Base-by-base conservation (phyloP, 345 rosid genomes). In the Rubroshorea leprosula region DNA sequence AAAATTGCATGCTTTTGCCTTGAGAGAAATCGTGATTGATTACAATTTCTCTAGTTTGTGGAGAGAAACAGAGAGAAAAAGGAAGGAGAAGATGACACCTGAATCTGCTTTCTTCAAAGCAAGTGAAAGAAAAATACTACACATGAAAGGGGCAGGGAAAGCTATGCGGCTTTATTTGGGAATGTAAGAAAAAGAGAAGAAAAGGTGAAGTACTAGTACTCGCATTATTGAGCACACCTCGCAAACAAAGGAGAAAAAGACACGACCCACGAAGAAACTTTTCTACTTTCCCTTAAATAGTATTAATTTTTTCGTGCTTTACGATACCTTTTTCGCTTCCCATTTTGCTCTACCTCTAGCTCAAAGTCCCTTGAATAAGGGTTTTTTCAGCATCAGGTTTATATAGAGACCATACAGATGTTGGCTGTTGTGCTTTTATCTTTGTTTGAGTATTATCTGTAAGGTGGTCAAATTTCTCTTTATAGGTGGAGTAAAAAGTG, bases 361-460 rank as follows among this genome's bases (percentile, higher is more conserved):
- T 55, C 70, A 73, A 79, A 70, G 82, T 64, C 82, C 76, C 76
- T 60, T 24, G 67, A 71, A 73, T 23, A 58, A 55, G 73, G 78
- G 58, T 54, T 24, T 35, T 45, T 63, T 21, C 49, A 16, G 1
- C 16, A 10, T 57, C 59, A 46, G 54, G 54, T 46, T 58, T 52
- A 56, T 22, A 65, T 13, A 19, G 18, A 16, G 0, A 58, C 23
- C 2, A 60, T 16, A 48, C 11, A 46, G 64, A 61, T 64, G 55
- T 73, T 67, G 75, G 75, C 75, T 67, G 63, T 67, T 70, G 65
- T 57, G 75, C 65, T 55, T 13, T 65, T 64, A 66, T 44, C 52
- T 66, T 51, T 51, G 62, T 70, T 57, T 23, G 49, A 51, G 6
- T 60, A n/a, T 61, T 43, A 41, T 54, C 60, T 71, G 79, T 71